Evolutionary conservation across 495 filamentous ascomycete genomes (phyloP).

Genomic region (Trichoderma asperelloides): DNA sequence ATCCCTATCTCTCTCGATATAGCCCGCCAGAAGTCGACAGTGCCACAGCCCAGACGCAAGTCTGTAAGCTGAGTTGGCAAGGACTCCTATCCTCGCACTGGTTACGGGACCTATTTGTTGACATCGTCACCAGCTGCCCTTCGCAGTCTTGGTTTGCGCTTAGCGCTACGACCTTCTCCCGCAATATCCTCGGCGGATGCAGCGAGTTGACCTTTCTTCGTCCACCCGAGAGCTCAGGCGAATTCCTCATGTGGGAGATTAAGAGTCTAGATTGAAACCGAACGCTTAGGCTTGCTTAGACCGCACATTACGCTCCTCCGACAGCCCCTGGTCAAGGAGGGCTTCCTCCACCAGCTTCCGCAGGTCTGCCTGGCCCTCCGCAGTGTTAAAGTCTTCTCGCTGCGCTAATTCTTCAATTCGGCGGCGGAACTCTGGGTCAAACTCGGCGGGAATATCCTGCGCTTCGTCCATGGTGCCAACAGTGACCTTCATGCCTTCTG

Average conservation of each 20-base stretch:
- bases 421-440: constrained; percentile 63
- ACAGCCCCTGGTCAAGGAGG: constrained; percentile 42
- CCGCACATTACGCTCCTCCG: constrained; percentile 53
- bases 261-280: constrained; percentile 32
- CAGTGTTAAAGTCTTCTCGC: constrained; percentile 61
- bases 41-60: constrained; percentile 15
- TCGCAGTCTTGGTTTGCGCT: constrained; percentile 41
- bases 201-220: constrained; percentile 39
- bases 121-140: constrained; percentile 31
- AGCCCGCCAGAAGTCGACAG: constrained; percentile 42
- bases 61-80: constrained; percentile 46
- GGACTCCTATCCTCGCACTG: constrained; percentile 42
- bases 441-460: constrained; percentile 43
- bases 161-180: constrained; percentile 37
- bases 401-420: constrained; percentile 70
- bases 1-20: constrained; percentile 79
- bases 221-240: constrained; percentile 31
- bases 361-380: constrained; percentile 59
- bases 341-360: constrained; percentile 63
- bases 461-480: constrained; percentile 57
- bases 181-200: constrained; percentile 30
- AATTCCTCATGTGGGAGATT: constrained; percentile 49
- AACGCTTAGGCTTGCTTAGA: constrained; percentile 43
- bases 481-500: constrained; percentile 58
- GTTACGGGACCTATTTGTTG: constrained; percentile 31